phyloP scores from a whole-genome alignment of 306 rosid species.

The Prunus davidiana region DNA sequence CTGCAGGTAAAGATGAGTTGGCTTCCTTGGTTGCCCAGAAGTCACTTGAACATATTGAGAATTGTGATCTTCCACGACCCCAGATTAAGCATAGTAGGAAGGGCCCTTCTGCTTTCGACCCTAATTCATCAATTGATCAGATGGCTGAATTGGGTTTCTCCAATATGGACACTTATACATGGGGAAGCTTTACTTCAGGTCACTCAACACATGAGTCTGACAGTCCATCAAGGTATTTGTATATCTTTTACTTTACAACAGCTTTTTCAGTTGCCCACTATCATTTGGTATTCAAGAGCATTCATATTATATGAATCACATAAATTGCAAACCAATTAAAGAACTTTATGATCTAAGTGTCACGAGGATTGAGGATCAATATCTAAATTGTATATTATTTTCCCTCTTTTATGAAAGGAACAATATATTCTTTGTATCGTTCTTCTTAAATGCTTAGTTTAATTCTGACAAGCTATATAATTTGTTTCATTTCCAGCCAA shows the following conservation, averaged over 20 bases:
- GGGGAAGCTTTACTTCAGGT: slow-evolving; percentile 41
- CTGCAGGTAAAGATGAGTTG: slow-evolving; percentile 70
- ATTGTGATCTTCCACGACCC: slow-evolving; percentile 89
- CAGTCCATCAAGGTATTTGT: slow-evolving; percentile 43
- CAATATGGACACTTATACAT: slow-evolving; percentile 29
- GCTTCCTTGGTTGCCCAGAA: slow-evolving; percentile 80
- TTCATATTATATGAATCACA: not conserved
- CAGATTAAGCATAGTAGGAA: slow-evolving; percentile 41
- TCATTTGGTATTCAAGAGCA: not conserved
- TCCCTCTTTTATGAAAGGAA: not conserved
- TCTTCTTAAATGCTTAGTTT: not conserved
- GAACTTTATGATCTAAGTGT: not conserved
- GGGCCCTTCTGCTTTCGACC: slow-evolving; percentile 25
- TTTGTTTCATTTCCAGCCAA: slow-evolving; percentile 26
- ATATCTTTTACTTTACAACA: slow-evolving; percentile 13
- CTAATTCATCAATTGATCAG: slow-evolving; percentile 43
- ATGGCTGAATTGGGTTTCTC: slow-evolving; percentile 38
- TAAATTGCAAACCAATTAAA: not conserved
- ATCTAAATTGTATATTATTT: not conserved
- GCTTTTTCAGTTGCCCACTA: not conserved
- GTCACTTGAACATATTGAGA: slow-evolving; percentile 65
- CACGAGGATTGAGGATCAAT: not conserved
- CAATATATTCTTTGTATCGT: not conserved
- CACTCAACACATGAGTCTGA: slow-evolving; percentile 41
- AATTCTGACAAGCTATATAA: not conserved